These are phyloP conservation scores for Elsinoe australis DNA, from an alignment of 2,329 filamentous ascomycete species.

Conservation along the genomic window DNA sequence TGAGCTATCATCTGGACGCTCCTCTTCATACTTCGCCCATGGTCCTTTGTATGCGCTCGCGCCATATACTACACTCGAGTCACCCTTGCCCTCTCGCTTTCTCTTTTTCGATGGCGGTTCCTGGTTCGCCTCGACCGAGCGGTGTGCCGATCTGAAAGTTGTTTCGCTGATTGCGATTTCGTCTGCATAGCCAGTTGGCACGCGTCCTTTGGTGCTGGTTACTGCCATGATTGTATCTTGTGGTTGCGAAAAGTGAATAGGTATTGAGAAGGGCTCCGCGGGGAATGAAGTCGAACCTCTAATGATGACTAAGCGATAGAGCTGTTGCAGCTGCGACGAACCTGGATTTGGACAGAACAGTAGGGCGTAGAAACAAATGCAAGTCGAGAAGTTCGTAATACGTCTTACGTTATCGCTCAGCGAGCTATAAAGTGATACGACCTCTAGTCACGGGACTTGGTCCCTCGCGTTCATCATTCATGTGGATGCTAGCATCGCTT, in stretches of 20 bases:
- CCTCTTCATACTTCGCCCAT: constrained; percentile 77
- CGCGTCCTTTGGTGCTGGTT: constrained; percentile 36
- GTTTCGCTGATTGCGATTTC: constrained; percentile 87
- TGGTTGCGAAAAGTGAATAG: not conserved
- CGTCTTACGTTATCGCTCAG: too few relatives aligned
- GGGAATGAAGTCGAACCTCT: constrained; percentile 8
- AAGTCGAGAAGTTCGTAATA: too few relatives aligned
- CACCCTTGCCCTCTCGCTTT: constrained; percentile 78
- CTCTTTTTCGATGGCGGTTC: constrained; percentile 59
- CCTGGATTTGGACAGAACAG: too few relatives aligned
- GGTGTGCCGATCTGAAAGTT: constrained; percentile 80
- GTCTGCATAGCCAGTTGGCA: constrained; percentile 71
- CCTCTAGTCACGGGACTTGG: too few relatives aligned
- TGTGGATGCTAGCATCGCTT: not conserved
- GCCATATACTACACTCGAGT: constrained; percentile 75
- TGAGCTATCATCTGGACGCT: constrained; percentile 65
- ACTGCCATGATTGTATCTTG: constrained; percentile 22
- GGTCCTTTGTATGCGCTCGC: constrained; percentile 85
- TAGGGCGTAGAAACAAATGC: too few relatives aligned
- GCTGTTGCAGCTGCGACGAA: too few relatives aligned
- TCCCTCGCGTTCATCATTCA: not conserved
- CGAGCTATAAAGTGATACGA: too few relatives aligned
- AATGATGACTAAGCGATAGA: constrained; percentile 18
- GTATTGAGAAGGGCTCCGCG: not conserved
- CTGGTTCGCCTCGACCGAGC: constrained; percentile 58